A percentile compares a stretch with the other conserved stretches of the same genome.
Conservation (phyloP, 2,329 filamentous ascomycete species). For the Talaromyces sp. region DNA sequence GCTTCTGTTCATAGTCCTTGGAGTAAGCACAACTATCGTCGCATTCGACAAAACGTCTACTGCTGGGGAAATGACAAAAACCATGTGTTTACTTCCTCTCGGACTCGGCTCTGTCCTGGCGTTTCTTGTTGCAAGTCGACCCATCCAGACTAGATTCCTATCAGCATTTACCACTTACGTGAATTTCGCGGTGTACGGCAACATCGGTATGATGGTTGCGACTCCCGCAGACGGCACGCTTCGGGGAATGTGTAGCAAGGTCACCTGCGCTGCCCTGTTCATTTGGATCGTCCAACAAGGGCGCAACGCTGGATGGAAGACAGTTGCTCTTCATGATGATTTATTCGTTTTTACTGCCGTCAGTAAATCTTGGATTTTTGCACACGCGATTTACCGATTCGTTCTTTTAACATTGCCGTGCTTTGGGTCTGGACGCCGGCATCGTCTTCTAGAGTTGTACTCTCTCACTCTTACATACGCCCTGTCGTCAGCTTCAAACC, state of each 20-base stretch:
- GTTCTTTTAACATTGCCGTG: constrained; percentile 26
- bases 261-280: neutral
- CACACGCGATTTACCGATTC: constrained; percentile 26
- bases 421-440: constrained; percentile 26
- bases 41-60: neutral
- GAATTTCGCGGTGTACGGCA: neutral
- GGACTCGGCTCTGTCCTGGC: neutral
- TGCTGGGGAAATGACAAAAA: neutral
- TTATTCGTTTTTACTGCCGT: constrained; percentile 26
- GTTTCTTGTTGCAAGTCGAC: neutral
- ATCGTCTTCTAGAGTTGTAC: constrained; percentile 25
- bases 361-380: constrained; percentile 27
- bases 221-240: constrained; percentile 23
- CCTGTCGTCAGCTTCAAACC: neutral
- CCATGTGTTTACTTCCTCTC: neutral
- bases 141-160: neutral
- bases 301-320: constrained; percentile 23
- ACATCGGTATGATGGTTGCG: constrained; percentile 32
- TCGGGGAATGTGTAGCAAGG: constrained; percentile 23
- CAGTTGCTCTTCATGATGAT: constrained; percentile 21
- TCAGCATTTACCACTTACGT: neutral
- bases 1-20: neutral
- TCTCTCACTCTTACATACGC: neutral
- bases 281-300: constrained; percentile 13
- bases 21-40: neutral